A percentile compares a stretch with the other conserved stretches of the same genome.
Evolutionary conservation across 345 rosid species (phyloP).

Genomic region (Citrus maxima): DNA sequence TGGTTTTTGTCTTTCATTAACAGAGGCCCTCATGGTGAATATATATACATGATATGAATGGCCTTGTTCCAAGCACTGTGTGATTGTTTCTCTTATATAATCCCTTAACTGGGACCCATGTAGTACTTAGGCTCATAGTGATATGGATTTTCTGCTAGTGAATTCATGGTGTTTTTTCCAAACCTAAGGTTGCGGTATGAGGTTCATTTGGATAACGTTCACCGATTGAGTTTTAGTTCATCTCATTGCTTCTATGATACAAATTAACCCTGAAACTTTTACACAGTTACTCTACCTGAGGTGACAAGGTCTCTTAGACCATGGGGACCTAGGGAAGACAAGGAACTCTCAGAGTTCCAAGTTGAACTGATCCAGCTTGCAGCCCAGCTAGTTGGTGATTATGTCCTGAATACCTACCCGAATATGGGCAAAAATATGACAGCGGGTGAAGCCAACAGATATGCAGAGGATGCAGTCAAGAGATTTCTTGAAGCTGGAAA

Average conservation of each 20-base stretch:
- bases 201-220: neutral
- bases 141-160: neutral
- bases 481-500: conserved; percentile 93
- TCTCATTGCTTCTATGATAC: neutral
- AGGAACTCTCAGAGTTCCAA: conserved; percentile 82
- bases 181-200: neutral
- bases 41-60: neutral
- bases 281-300: conserved; percentile 74
- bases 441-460: conserved; percentile 76
- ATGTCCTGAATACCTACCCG: conserved; percentile 77
- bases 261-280: conserved; percentile 17
- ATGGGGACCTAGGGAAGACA: conserved; percentile 73
- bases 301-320: conserved; percentile 59
- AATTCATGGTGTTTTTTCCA: neutral
- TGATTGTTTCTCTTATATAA: neutral
- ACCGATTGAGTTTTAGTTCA: neutral
- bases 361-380: conserved; percentile 96
- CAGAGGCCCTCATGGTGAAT: neutral
- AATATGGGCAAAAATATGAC: conserved; percentile 84
- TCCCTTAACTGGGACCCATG: neutral
- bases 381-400: conserved; percentile 89
- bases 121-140: neutral
- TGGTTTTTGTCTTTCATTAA: neutral
- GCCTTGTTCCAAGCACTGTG: neutral
- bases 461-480: conserved; percentile 84